Percentiles rank a stretch among this genome's conserved stretches.
These are phyloP conservation scores for Vitis riparia DNA, from an alignment of 164 flowering plant genomes.

Conservation along the genomic window DNA sequence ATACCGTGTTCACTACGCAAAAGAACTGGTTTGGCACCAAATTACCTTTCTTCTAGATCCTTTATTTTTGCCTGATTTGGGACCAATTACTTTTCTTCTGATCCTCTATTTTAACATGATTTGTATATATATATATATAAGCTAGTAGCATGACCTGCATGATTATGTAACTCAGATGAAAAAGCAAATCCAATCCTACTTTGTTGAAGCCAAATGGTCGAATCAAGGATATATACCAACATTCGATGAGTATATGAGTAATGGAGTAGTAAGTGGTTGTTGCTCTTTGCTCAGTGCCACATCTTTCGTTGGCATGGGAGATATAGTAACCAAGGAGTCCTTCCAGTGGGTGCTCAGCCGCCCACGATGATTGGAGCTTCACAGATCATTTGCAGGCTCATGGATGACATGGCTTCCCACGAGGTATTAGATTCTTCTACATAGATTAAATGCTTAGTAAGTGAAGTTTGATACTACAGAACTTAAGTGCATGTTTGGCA, in stretches of 20 bases:
- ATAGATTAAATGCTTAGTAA: no score
- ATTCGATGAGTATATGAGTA: neutral
- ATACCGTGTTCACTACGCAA: slow-evolving; percentile 14
- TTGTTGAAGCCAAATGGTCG: slow-evolving; percentile 2
- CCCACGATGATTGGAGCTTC: neutral
- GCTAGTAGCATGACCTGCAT: no score
- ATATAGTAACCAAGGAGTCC: slow-evolving; percentile 1
- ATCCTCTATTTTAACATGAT: no score
- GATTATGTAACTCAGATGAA: no score
- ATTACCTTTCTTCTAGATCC: no score
- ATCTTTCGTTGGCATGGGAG: slow-evolving; percentile 10
- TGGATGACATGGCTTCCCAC: slow-evolving; percentile 13
- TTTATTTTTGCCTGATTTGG: no score
- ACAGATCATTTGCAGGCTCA: neutral
- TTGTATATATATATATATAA: no score
- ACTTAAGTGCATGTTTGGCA: no score
- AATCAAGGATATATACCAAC: neutral
- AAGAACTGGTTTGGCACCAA: slow-evolving; percentile 15
- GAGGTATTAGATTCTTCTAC: neutral
- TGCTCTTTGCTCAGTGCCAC: neutral
- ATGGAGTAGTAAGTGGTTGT: neutral
- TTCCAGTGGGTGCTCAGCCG: neutral
- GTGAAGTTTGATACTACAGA: no score
- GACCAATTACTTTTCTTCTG: no score
- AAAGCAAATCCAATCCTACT: neutral